Conservation (phyloP, 306 rosid species). For the Vigna mungo region DNA sequence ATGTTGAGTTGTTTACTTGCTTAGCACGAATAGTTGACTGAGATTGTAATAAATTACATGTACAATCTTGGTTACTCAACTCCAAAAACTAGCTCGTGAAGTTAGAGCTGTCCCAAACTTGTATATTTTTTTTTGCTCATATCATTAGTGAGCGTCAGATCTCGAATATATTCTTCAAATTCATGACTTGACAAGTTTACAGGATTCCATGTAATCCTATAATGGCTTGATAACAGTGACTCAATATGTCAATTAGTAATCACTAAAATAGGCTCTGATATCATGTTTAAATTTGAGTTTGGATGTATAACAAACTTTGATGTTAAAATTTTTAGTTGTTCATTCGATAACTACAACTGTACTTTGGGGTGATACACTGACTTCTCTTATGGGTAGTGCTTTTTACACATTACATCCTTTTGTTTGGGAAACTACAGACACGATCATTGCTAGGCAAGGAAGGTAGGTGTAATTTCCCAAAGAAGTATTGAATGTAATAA, state of each 20-base stretch:
- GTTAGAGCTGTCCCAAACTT: background rate
- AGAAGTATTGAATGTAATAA: constrained; percentile 15
- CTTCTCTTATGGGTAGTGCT: background rate
- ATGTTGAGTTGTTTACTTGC: no score
- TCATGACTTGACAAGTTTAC: background rate
- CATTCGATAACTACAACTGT: background rate
- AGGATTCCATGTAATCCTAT: no score
- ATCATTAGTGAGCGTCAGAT: background rate
- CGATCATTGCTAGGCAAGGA: background rate
- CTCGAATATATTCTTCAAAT: background rate
- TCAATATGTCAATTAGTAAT: no score
- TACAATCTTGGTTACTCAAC: background rate
- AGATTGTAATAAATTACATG: constrained; percentile 7
- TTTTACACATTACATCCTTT: background rate
- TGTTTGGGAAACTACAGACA: background rate
- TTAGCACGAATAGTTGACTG: background rate
- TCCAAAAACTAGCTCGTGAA: background rate
- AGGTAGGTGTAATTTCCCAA: constrained; percentile 6
- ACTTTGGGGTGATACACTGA: background rate
- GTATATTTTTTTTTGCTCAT: background rate
- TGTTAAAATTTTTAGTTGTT: background rate
- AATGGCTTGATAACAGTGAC: background rate
- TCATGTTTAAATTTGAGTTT: no score
- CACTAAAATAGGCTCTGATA: no score
- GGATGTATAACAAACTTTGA: background rate